These are phyloP conservation scores for Chimonanthus praecox DNA, from an alignment of 164 flowering plant species.

Conservation along the genomic window DNA sequence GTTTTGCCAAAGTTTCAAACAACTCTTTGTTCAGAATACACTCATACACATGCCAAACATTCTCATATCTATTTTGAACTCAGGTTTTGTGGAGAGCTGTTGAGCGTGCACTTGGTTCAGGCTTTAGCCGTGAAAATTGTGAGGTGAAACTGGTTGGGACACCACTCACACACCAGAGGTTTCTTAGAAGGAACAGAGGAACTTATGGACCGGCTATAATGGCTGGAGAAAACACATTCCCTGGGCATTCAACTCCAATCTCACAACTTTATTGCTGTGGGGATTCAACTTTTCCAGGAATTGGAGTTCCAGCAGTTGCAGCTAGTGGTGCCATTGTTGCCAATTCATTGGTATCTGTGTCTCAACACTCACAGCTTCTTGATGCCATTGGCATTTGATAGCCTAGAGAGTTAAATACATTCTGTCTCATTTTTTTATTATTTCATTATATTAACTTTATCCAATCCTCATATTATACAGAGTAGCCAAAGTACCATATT, in stretches of 20 bases:
- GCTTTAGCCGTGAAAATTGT: constrained; percentile 75
- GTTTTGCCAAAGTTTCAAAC: background rate
- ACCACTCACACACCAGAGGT: constrained; percentile 85
- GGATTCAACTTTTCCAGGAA: constrained; percentile 94
- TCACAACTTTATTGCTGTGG: constrained; percentile 83
- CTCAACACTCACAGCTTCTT: constrained; percentile 77
- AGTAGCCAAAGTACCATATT: too few relatives aligned
- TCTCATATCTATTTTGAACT: background rate
- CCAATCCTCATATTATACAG: too few relatives aligned
- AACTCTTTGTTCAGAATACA: background rate
- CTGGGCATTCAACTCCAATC: constrained; percentile 88
- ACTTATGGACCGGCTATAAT: constrained; percentile 92
- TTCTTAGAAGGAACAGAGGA: constrained; percentile 82
- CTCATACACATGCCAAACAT: background rate
- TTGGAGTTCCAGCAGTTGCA: constrained; percentile 97
- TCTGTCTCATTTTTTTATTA: background rate
- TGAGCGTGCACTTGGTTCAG: constrained; percentile 80
- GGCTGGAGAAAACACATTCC: constrained; percentile 74
- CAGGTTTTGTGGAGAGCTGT: constrained; percentile 97
- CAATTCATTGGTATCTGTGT: constrained; percentile 80
- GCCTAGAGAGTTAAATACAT: background rate
- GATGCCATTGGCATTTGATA: constrained; percentile 48
- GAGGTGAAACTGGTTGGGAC: constrained; percentile 90
- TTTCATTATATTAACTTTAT: background rate
- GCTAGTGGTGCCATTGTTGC: constrained; percentile 99